A percentile compares a stretch with the other conserved stretches of the same genome.
phyloP scores from a whole-genome alignment of 371 early-diverging fungal genomes.

The Circinella minor region DNA sequence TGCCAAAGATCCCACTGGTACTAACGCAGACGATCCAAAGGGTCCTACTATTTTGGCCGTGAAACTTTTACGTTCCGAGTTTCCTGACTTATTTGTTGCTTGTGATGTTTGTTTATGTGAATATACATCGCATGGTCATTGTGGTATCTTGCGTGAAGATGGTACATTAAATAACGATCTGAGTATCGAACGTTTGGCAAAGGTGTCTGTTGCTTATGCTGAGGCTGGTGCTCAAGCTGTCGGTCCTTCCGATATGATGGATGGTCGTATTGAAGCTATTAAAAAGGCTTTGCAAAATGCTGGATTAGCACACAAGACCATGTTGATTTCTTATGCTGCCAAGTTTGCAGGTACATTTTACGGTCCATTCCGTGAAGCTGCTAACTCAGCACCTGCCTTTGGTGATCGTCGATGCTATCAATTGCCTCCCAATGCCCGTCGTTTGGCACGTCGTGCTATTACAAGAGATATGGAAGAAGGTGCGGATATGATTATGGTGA shows the following conservation, averaged over 20 bases:
- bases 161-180: slow-evolving; percentile 83
- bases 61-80: slow-evolving; percentile 73
- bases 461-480: slow-evolving; percentile 91
- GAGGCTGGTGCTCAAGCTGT: slow-evolving; percentile 88
- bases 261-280: slow-evolving; percentile 92
- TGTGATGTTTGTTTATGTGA: slow-evolving; percentile 98
- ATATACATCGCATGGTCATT: slow-evolving; percentile 96
- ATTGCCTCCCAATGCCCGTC: slow-evolving; percentile 88
- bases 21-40: slow-evolving; percentile 84
- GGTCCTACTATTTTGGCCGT: slow-evolving; percentile 90
- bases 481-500: slow-evolving; percentile 96
- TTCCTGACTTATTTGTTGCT: slow-evolving; percentile 84
- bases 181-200: slow-evolving; percentile 81
- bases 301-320: slow-evolving; percentile 77
- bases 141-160: slow-evolving; percentile 84
- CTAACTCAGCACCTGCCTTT: slow-evolving; percentile 87
- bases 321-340: slow-evolving; percentile 94
- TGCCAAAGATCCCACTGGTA: slow-evolving; percentile 79
- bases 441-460: slow-evolving; percentile 89
- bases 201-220: slow-evolving; percentile 89
- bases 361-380: slow-evolving; percentile 97
- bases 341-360: slow-evolving; percentile 95
- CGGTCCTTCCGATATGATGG: slow-evolving; percentile 98
- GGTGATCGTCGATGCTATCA: slow-evolving; percentile 97
- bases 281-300: slow-evolving; percentile 78